Evolutionary conservation across 73 alveolate species (phyloP), one percentile per base, ranked within the genome.

Genomic region (Stentor coeruleus): DNA sequence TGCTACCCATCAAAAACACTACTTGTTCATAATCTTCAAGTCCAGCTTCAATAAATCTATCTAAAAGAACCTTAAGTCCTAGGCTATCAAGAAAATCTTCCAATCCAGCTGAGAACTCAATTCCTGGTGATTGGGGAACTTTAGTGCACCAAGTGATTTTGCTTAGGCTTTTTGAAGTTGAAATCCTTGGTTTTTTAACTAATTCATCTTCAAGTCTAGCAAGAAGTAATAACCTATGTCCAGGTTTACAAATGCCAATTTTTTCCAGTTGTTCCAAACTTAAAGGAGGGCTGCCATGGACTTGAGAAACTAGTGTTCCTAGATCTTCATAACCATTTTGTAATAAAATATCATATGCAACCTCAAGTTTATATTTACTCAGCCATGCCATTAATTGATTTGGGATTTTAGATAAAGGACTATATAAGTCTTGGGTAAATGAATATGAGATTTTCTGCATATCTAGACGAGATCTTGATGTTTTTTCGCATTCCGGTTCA

Each of bases 121-220:
- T n/a, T 20, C 73, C 73, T 57, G 73, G 73, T n/a, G 73, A 57
- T 57, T n/a, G 28, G 28, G 28, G 15, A 31, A 31, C 35, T 1
- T 57, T 57, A 31, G 73, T 57, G 73, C 73, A 57, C 73, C 73
- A 57, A 20, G 73, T 31, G 15, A 57, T 20, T n/a, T n/a, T 20
- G 73, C 28, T 57, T 57, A 20, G 15, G 28, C 28, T 57, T n/a
- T 57, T 57, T 31, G 28, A 31, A 31, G 15, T 57, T 2, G 73
- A 57, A 57, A 57, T n/a, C 73, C 35, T n/a, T 31, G 15, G 15
- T 57, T 57, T 57, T n/a, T 31, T n/a, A n/a, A n/a, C n/a, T n/a
- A n/a, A 57, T n/a, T 57, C 73, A n/a, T 57, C 73, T 57, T 57
- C 73, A 57, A 57, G 73, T 2, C 73, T 20, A 20, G 73, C 73